phyloP scores from a whole-genome alignment of 345 rosid genomes.

The Arabis alpina region DNA sequence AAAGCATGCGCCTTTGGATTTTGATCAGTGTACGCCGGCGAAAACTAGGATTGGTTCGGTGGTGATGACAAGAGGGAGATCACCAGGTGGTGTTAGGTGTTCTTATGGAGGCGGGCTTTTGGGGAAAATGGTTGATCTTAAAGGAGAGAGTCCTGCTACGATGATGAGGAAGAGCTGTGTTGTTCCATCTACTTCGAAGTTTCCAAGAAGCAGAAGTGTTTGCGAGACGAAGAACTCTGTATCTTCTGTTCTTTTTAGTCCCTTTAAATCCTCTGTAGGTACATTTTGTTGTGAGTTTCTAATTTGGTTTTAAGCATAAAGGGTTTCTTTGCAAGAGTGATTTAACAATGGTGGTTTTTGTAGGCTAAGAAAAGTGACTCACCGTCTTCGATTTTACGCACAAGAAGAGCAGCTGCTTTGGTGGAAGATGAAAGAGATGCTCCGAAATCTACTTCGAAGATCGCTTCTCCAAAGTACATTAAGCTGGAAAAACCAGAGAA shows the following conservation, averaged over 20 bases:
- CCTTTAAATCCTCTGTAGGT: slow-evolving; percentile 93
- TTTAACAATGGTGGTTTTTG: slow-evolving; percentile 1
- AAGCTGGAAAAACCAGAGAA: slow-evolving; percentile 45
- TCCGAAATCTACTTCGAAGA: slow-evolving; percentile 21
- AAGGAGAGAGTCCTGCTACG: slow-evolving; percentile 65
- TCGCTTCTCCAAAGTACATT: slow-evolving; percentile 37
- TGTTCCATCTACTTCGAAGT: slow-evolving; percentile 61
- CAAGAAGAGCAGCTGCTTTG: slow-evolving; percentile 36
- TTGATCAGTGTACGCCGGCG: slow-evolving; percentile 83
- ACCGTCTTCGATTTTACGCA: slow-evolving; percentile 39
- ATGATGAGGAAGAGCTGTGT: slow-evolving; percentile 79
- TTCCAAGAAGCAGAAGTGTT: slow-evolving; percentile 82
- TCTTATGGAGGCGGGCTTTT: slow-evolving; percentile 81
- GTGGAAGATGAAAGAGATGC: slow-evolving; percentile 31
- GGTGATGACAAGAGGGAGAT: slow-evolving; percentile 52
- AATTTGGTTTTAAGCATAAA: neutral
- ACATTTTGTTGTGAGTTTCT: slow-evolving; percentile 46
- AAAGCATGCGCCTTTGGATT: slow-evolving; percentile 86
- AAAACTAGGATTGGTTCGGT: slow-evolving; percentile 49
- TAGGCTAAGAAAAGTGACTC: slow-evolving; percentile 43
- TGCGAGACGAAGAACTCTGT: slow-evolving; percentile 54
- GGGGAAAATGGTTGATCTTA: slow-evolving; percentile 59
- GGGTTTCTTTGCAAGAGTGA: neutral
- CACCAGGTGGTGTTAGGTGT: slow-evolving; percentile 53
- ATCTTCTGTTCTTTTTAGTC: slow-evolving; percentile 45